These are phyloP conservation scores for Cladobotryum protrusum DNA, from an alignment of 2,329 filamentous ascomycete species.

Conservation along the genomic window DNA sequence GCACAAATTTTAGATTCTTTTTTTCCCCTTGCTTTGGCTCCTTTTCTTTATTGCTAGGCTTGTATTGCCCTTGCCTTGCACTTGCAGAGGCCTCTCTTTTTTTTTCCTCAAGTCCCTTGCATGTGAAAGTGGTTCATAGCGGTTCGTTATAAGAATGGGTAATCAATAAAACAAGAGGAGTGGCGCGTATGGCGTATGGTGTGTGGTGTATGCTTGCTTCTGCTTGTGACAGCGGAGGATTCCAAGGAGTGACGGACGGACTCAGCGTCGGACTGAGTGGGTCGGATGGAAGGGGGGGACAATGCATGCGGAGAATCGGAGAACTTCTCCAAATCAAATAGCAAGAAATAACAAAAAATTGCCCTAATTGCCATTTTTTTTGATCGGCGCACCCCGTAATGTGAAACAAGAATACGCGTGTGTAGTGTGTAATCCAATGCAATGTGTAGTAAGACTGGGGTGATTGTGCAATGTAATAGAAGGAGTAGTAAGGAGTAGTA, in stretches of 20 bases:
- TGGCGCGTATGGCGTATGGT: too few relatives aligned
- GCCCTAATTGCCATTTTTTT: not conserved
- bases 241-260: too few relatives aligned
- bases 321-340: slow-evolving; percentile 17
- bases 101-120: not conserved
- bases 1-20: slow-evolving; percentile 8
- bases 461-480: too few relatives aligned
- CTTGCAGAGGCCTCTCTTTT: too few relatives aligned
- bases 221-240: not conserved
- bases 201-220: slow-evolving; percentile 5
- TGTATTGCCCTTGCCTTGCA: too few relatives aligned
- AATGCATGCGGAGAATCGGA: slow-evolving; percentile 23
- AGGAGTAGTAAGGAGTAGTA: slow-evolving; percentile 1
- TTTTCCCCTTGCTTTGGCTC: too few relatives aligned
- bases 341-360: slow-evolving; percentile 2
- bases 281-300: slow-evolving; percentile 3
- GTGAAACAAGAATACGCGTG: slow-evolving; percentile 7
- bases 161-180: too few relatives aligned
- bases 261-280: not conserved
- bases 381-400: slow-evolving; percentile 2
- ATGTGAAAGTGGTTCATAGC: slow-evolving; percentile 11
- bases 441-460: too few relatives aligned
- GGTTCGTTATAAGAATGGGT: too few relatives aligned
- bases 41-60: too few relatives aligned
- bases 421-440: not conserved